Evolutionary conservation across 345 rosid species (phyloP).

Genomic region (Leavenworthia alabamica): DNA sequence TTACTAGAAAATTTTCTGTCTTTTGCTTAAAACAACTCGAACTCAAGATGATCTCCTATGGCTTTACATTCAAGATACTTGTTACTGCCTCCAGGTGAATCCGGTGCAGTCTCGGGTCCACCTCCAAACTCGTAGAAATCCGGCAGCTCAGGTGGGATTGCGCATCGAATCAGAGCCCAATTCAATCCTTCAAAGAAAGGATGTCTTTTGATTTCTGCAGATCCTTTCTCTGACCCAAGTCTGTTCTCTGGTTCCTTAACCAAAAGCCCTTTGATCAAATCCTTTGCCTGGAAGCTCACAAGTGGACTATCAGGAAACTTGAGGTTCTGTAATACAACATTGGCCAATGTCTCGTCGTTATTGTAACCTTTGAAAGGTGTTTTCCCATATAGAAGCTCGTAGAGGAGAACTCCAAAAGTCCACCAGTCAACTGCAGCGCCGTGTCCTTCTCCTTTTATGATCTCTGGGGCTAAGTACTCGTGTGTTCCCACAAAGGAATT

Average conservation of each 20-base stretch:
- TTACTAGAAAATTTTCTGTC: too few species aligned
- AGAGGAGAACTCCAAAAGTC: constrained; percentile 88
- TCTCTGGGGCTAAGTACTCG: constrained; percentile 96
- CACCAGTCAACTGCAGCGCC: constrained; percentile 99
- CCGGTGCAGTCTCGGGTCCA: constrained; percentile 21
- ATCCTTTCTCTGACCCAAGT: constrained; percentile 73
- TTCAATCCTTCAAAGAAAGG: constrained; percentile 90
- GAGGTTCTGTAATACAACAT: constrained; percentile 69
- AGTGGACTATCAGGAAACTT: constrained; percentile 71
- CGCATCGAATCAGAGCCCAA: constrained; percentile 94
- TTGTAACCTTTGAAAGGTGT: constrained; percentile 90
- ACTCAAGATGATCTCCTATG: constrained; percentile 81
- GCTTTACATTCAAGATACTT: constrained; percentile 69
- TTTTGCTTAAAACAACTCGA: constrained; percentile 49
- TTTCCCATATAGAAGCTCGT: constrained; percentile 79
- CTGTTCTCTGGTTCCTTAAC: constrained; percentile 88
- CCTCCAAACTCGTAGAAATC: constrained; percentile 49
- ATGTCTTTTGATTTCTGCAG: constrained; percentile 92
- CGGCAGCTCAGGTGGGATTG: constrained; percentile 75
- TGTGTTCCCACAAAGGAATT: constrained; percentile 97
- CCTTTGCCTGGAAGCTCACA: constrained; percentile 81
- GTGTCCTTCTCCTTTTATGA: constrained; percentile 95
- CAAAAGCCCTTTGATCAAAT: constrained; percentile 70
- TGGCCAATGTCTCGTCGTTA: constrained; percentile 77
- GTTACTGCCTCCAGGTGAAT: constrained; percentile 34